Base-by-base conservation (phyloP, 1,139 yeast species). In the Blastobotrys illinoisensis region DNA sequence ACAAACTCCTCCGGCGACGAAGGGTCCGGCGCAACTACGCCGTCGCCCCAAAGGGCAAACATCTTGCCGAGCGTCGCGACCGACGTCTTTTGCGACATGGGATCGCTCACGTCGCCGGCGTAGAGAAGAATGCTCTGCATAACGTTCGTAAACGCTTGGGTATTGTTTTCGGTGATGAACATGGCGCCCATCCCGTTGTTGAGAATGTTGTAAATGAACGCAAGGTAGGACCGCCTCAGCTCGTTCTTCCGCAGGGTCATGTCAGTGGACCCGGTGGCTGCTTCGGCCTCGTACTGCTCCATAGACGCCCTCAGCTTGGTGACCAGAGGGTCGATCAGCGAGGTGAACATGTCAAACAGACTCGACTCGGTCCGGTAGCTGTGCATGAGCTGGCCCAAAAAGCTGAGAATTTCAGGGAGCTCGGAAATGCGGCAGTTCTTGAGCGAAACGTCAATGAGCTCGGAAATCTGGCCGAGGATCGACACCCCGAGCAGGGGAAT, bases 331-430 rank as follows among this genome's bases (percentile, higher is more conserved):
- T 87, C 74, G 57, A 90, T 70, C 58, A 93, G 73, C 56, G 84
- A 83, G 64, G 86, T 83, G 58, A 93, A 76, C 70, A 95, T 75
- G 62, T 83, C 84, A 68, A 86, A 89, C 54, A 91, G 81, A 50
- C 79, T 79, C 47, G 81, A 83, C 62, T 87, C 86, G 49, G 76
- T 75, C 64, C 82, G 81, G 70, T 86, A 89, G 63, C 78, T 80
- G 70, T 93, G 98, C 50, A 87, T 82, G 58, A 93, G 80, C 71
- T 93, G 98, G 6, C 96, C 95, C 62, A 93, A 74, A 67, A 93
- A 93, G 51, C 93, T 81, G 55, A 90, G 73, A 67, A 95, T 90
- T 66, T 89, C 97, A 48, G 81, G 78, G 66, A 91, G 73, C 67
- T 93, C 99, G 50, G 76, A 71, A 7, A 80, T 72, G 58, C 79